Evolutionary conservation across 345 rosid species (phyloP).

Genomic region (Eutrema yunnanense): DNA sequence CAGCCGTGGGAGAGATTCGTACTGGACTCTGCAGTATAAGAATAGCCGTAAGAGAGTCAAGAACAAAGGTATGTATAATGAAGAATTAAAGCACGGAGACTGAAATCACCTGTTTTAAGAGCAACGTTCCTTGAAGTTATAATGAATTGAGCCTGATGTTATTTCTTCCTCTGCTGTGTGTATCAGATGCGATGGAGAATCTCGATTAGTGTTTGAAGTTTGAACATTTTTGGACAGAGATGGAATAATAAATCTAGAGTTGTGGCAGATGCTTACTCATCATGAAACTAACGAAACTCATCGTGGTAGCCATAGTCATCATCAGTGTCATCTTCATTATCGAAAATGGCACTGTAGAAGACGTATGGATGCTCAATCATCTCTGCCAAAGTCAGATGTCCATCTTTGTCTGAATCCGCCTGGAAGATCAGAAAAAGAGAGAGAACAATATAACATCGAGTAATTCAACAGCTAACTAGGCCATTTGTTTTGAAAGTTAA

Average conservation of each 20-base stretch:
- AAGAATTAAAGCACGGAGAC: not conserved
- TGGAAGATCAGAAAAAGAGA: constrained; percentile 31
- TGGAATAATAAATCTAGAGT: not conserved
- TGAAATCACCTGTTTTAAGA: constrained; percentile 17
- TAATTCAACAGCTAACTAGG: not conserved
- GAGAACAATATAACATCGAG: not conserved
- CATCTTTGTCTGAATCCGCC: constrained; percentile 91
- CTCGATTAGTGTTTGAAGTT: not conserved
- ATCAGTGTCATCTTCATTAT: constrained; percentile 56
- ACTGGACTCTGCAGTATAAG: constrained; percentile 20
- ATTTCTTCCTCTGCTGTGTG: constrained; percentile 5
- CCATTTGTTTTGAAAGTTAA: not conserved
- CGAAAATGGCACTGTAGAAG: constrained; percentile 88
- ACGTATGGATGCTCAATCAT: constrained; percentile 92
- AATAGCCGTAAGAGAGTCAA: not conserved
- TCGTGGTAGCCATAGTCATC: constrained; percentile 59
- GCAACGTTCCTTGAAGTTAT: constrained; percentile 5
- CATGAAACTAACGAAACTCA: constrained; percentile 64
- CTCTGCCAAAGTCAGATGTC: constrained; percentile 66
- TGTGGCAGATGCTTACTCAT: constrained; percentile 25
- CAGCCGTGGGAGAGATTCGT: constrained; percentile 19
- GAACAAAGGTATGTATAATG: not conserved
- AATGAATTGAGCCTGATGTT: constrained; percentile 9
- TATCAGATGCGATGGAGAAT: not conserved
- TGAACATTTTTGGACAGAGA: not conserved